A percentile compares a stretch with the other conserved stretches of the same genome.
These are phyloP conservation scores for Tylopilus plumbeoviolaceoides DNA, from an alignment of 768 basidiomycete genomes.

Conservation along the genomic window DNA sequence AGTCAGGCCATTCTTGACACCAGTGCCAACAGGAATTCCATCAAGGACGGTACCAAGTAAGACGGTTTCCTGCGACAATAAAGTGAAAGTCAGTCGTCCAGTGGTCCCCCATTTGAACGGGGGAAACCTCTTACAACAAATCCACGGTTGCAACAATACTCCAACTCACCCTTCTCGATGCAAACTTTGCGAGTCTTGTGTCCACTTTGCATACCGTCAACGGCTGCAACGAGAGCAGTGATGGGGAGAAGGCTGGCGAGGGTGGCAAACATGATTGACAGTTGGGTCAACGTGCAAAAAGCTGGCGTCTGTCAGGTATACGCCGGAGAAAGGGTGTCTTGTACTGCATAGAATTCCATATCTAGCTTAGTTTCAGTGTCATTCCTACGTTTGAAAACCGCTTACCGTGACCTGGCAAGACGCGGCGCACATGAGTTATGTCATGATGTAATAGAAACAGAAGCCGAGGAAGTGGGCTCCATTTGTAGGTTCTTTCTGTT, in stretches of 20 bases:
- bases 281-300: neutral
- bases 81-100: neutral
- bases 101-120: neutral
- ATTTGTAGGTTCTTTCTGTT: too few species aligned
- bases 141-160: neutral
- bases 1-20: neutral
- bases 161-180: too few species aligned
- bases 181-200: neutral
- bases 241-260: conserved; percentile 7
- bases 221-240: conserved; percentile 5
- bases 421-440: neutral
- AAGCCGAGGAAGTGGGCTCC: neutral
- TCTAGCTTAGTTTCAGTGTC: too few species aligned
- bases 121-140: neutral
- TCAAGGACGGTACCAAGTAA: neutral
- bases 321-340: too few species aligned
- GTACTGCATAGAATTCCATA: too few species aligned
- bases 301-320: too few species aligned
- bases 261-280: conserved; percentile 6
- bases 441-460: neutral
- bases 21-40: neutral
- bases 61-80: neutral
- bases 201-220: conserved; percentile 1
- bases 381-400: too few species aligned
- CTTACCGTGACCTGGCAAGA: neutral